Evolutionary conservation across 1,284 basidiomycete genomes (phyloP), one percentile per base, ranked within the genome.

Genomic region (Rhodotorula mucilaginosa): DNA sequence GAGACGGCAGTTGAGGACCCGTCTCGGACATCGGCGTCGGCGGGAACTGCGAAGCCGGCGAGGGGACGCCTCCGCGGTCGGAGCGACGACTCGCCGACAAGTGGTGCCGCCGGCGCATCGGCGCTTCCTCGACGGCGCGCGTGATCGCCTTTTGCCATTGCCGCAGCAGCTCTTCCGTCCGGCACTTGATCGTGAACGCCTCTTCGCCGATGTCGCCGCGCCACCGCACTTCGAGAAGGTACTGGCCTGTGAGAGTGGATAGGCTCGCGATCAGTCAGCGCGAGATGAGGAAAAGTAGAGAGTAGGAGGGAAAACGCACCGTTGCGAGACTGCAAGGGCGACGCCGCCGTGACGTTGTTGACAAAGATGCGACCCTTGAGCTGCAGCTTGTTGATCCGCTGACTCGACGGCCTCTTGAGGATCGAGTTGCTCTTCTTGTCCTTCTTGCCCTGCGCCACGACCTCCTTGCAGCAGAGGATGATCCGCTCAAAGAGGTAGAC

Each of bases 401-500:
- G 85, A 56, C 68, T 76, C 34, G 86, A 82, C 34, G 83, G 85
- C 54, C 75, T 69, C 57, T 76, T 75, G 21, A 97, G 84, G 84
- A 90, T 89, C 2, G 92, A 91, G 5, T 92, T 84, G 66, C 92
- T 88, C 52, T 86, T 83, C 74, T 70, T 76, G 54, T 74, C 83
- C 77, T 84, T 85, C 71, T 80, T 80, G 73, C 81, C 82, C 48
- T 79, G 79, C 26, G 80, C 61, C 23, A 84, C 80, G 16, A 70
- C 82, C 89, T 86, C 97, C 82, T 99, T 99, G 85, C 97, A 99
- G 83, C 97, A 99, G 21, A 99, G 86, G 78, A 99, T 92, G 82
- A 99, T 99, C 83, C 94, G 93, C 83, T 99, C 94, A 77, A 99
- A 99, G 49, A 99, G 85, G 85, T 98, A 99, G 69, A 99, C 95